A percentile compares a stretch with the other conserved stretches of the same genome.
These are phyloP conservation scores for Tagetes erecta DNA, from an alignment of 129 eudicot genomes.

Conservation along the genomic window DNA sequence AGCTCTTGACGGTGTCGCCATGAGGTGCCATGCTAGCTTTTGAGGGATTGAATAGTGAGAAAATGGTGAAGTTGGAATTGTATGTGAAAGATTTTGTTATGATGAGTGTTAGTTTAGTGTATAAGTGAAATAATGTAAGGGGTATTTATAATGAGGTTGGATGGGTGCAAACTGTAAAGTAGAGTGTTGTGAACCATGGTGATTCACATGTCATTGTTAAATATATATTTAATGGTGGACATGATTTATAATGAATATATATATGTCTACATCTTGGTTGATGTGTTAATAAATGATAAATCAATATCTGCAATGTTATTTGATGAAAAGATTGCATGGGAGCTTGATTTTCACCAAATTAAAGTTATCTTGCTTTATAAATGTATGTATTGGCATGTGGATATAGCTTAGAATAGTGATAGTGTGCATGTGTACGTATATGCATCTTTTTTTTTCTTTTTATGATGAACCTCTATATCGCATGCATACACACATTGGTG, in stretches of 20 bases:
- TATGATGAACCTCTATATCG: not conserved
- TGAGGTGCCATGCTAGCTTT: constrained; percentile 52
- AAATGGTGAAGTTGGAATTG: constrained; percentile 8
- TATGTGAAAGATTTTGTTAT: constrained; percentile 16
- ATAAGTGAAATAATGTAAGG: constrained; percentile 33
- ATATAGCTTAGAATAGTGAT: not conserved
- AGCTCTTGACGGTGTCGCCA: constrained; percentile 40
- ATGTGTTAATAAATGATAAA: constrained; percentile 6
- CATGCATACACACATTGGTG: not conserved
- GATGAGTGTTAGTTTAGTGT: constrained; percentile 38
- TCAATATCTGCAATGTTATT: constrained; percentile 15
- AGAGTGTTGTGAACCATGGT: constrained; percentile 41
- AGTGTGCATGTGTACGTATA: not conserved
- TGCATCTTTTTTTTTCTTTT: not conserved
- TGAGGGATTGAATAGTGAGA: not conserved
- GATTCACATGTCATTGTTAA: constrained; percentile 40
- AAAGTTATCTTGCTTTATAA: not conserved
- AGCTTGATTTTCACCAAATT: not conserved
- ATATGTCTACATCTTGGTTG: constrained; percentile 40
- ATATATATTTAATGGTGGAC: constrained; percentile 16
- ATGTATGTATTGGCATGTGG: not conserved
- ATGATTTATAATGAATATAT: constrained; percentile 35
- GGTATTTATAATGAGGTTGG: constrained; percentile 42
- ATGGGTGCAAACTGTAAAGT: constrained; percentile 21
- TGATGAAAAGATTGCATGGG: constrained; percentile 21